Conservation (phyloP, 1,284 basidiomycete species). For the Boletus smithii region DNA sequence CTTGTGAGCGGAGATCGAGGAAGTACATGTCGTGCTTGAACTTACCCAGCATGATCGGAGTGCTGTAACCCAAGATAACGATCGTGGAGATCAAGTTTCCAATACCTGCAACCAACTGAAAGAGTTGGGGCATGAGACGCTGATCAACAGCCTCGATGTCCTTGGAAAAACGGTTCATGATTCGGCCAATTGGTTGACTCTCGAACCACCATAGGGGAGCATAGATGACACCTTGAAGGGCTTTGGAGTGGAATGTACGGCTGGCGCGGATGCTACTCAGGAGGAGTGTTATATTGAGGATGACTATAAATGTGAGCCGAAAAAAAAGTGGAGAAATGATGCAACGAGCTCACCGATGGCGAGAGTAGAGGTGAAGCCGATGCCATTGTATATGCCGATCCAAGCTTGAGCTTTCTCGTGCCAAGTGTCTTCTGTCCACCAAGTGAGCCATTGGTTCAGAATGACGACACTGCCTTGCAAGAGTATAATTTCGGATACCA, state of each 20-base stretch:
- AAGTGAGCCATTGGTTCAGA: slow-evolving; percentile 30
- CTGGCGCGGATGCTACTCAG: slow-evolving; percentile 43
- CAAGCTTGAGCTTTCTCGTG: slow-evolving; percentile 28
- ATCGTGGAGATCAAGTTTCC: slow-evolving; percentile 25
- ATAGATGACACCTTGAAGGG: slow-evolving; percentile 40
- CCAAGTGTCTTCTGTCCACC: slow-evolving; percentile 34
- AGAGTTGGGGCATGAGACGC: slow-evolving; percentile 27
- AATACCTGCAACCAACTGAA: slow-evolving; percentile 33
- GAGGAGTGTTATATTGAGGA: slow-evolving; percentile 32
- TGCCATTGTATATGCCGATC: slow-evolving; percentile 32
- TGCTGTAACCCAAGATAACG: slow-evolving; percentile 25
- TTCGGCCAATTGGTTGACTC: slow-evolving; percentile 44
- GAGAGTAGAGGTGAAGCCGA: slow-evolving; percentile 36
- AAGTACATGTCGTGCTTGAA: background rate
- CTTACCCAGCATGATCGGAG: slow-evolving; percentile 32
- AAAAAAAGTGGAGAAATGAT: slow-evolving; percentile 13
- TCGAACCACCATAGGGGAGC: slow-evolving; percentile 45
- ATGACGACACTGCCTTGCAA: slow-evolving; percentile 20
- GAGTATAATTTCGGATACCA: slow-evolving; percentile 20
- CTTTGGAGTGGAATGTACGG: slow-evolving; percentile 38
- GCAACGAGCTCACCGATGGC: slow-evolving; percentile 31
- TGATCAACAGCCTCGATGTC: slow-evolving; percentile 40
- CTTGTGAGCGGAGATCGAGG: background rate
- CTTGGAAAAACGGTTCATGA: slow-evolving; percentile 48
- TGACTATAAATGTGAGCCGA: slow-evolving; percentile 13